Conservation (phyloP, 495 filamentous ascomycete species). For the Viridothelium virens region DNA sequence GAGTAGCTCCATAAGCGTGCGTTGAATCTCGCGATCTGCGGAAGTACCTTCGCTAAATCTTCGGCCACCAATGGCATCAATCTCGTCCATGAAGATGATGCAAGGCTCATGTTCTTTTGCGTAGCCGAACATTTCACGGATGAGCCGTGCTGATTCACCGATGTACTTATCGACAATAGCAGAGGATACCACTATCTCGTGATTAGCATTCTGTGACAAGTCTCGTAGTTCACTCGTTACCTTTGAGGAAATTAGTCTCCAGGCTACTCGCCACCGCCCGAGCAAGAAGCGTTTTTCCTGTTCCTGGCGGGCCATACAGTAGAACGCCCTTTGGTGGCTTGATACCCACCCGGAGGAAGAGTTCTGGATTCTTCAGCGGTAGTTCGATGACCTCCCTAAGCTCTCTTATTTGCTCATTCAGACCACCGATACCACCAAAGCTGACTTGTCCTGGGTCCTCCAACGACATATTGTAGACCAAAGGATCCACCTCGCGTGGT, state of each 20-base stretch:
- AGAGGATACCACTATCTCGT: constrained; percentile 79
- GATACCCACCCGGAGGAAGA: constrained; percentile 95
- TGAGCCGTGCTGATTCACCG: constrained; percentile 92
- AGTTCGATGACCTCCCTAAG: constrained; percentile 96
- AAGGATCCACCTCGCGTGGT: constrained; percentile 92
- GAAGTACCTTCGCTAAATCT: constrained; percentile 98
- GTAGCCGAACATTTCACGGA: constrained; percentile 99
- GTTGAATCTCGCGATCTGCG: constrained; percentile 97
- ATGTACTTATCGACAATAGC: constrained; percentile 99
- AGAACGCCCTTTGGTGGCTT: constrained; percentile 98
- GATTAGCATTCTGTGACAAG: constrained; percentile 24
- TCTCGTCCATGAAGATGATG: constrained; percentile 99
- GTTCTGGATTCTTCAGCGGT: constrained; percentile 95
- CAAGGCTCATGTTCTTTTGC: constrained; percentile 99
- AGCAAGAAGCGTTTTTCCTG: constrained; percentile 92
- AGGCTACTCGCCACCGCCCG: constrained; percentile 93
- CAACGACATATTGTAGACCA: constrained; percentile 99
- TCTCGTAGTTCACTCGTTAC: constrained; percentile 39
- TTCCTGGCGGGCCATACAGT: constrained; percentile 95
- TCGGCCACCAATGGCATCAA: constrained; percentile 96
- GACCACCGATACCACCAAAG: constrained; percentile 96
- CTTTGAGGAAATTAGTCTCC: constrained; percentile 98
- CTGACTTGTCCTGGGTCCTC: constrained; percentile 97
- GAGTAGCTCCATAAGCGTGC: constrained; percentile 96
- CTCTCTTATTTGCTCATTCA: constrained; percentile 99